Evolutionary conservation across 2,329 filamentous ascomycete genomes (phyloP), one percentile per base, ranked within the genome.

Genomic region (Huntiella bhutanensis): DNA sequence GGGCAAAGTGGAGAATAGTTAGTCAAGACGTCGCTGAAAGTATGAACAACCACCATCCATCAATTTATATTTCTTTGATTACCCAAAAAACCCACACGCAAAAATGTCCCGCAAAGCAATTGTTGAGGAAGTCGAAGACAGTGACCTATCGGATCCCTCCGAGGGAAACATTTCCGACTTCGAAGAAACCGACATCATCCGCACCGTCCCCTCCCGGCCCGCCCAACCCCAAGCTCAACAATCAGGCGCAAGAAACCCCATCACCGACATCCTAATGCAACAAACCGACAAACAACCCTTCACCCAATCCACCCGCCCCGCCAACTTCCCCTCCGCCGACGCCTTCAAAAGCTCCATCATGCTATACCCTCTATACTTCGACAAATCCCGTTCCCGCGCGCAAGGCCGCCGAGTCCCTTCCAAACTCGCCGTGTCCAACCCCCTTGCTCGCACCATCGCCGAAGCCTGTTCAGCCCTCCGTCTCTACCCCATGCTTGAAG

Each of bases 331-430:
- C 53, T 67, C 75, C 59, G 64, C 71, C 44, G 59, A 65, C 53
- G 64, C 68, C 55, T 80, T 84, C 61, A 82, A 80, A 58, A 67
- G 76, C 62, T 94, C 78, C 67, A 82, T 91, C 62, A 88, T 84
- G 63, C 70, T 98, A 19, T 98, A 98, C 66, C 88, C 91, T 0
- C 67, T 96, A 50, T 98, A 98, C 71, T 98, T 98, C 58, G 88
- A 95, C 69, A 72, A 71, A 53, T 67, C 68, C 17, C 76, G 83
- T 43, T 73, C 75, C 37, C 77, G 87, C 48, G 76, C 79, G 49
- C 72, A 92, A 56, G 91, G 91, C 34, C 76, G 91, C 12, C 80
- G 87, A 55, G 87, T 96, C 6, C 66, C 75, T 43, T 64, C 69
- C 45, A 66, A 73, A 43, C 70, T 84, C 5, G 88, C 86, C 1